Base-by-base conservation (phyloP, 2,329 filamentous ascomycete species). In the Septoria linicola region DNA sequence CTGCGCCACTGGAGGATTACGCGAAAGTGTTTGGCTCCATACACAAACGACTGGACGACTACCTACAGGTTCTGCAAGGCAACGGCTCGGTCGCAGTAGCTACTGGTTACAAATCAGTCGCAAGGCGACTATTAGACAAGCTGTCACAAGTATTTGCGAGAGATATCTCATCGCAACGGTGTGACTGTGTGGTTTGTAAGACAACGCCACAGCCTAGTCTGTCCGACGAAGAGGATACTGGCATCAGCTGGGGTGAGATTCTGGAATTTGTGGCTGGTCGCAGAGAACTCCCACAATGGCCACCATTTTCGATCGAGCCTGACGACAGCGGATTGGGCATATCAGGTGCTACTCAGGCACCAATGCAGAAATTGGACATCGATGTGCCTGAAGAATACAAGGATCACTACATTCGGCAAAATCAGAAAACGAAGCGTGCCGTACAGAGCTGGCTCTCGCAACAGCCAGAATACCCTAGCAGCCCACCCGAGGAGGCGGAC, bases 81-180 rank as follows among this genome's bases (percentile, higher is more conserved):
- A 89, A 87, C 61, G 93, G 93, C 3, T 97, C 92, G 0, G 75
- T 99, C 4, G 93, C 93, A 2, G 93, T 97, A 1, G 93, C 93
- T 13, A 97, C 92, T 0, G 93, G 93, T 4, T 96, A 97, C 69
- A 84, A 89, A 47, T 96, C 92, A 0, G 88, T 97, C n/a, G 93
- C 93, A 3, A 84, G 93, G 4, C 82, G 91, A 44, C 73, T 97
- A 19, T 79, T 97, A 4, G 92, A 99, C 70, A 83, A 93, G 31
- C 77, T 99, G 3, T 92, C 96, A 67, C 89, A 92, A 50, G 90
- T 99, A 7, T 97, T 99, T 70, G 91, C 90, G 2, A 81, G 93
- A 53, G 92, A 97, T 65, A 84, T 99, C 30, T 91, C 91, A 0
- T 84, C 84, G 0, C 84, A 96, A 63, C 83, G 85, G n/a, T 97